phyloP scores from a whole-genome alignment of 2,329 filamentous ascomycete genomes.

The Aspergillus puulaauensis region DNA sequence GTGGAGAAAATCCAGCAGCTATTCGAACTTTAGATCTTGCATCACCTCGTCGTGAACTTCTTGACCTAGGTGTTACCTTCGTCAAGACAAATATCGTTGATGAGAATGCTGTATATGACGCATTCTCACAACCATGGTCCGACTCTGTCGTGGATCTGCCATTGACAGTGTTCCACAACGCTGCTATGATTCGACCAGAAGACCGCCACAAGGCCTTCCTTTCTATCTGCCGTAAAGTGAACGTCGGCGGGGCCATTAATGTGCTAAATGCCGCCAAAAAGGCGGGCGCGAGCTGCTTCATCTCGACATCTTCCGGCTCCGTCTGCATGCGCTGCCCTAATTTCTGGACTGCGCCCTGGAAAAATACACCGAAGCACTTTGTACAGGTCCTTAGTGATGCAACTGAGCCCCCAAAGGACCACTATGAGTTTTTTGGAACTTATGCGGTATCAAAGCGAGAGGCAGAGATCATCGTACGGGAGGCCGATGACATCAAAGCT shows the following conservation, averaged over 20 bases:
- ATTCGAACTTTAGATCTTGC: slow-evolving; percentile 57
- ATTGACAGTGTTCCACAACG: slow-evolving; percentile 59
- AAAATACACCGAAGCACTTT: slow-evolving; percentile 37
- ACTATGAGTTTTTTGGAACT: slow-evolving; percentile 47
- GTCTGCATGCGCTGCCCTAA: slow-evolving; percentile 43
- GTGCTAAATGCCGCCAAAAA: slow-evolving; percentile 49
- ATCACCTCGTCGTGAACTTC: slow-evolving; percentile 44
- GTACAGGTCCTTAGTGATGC: slow-evolving; percentile 49
- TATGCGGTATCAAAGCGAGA: slow-evolving; percentile 55
- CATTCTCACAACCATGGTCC: slow-evolving; percentile 53
- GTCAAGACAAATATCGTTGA: slow-evolving; percentile 54
- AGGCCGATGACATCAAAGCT: slow-evolving; percentile 36
- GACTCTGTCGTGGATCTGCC: slow-evolving; percentile 43
- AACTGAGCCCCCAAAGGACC: slow-evolving; percentile 40
- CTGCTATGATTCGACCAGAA: slow-evolving; percentile 53
- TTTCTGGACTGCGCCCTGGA: slow-evolving; percentile 50
- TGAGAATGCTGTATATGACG: slow-evolving; percentile 41
- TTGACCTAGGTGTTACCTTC: slow-evolving; percentile 46
- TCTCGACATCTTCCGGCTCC: slow-evolving; percentile 55
- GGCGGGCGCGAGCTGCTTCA: slow-evolving; percentile 51
- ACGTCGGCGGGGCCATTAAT: slow-evolving; percentile 52
- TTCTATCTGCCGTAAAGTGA: slow-evolving; percentile 48
- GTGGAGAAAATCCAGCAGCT: slow-evolving; percentile 51
- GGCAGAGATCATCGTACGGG: slow-evolving; percentile 53
- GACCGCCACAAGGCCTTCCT: slow-evolving; percentile 51